These are phyloP conservation scores for Microbotryomycetes sp. DNA, from an alignment of 1,284 basidiomycete genomes.

Conservation along the genomic window DNA sequence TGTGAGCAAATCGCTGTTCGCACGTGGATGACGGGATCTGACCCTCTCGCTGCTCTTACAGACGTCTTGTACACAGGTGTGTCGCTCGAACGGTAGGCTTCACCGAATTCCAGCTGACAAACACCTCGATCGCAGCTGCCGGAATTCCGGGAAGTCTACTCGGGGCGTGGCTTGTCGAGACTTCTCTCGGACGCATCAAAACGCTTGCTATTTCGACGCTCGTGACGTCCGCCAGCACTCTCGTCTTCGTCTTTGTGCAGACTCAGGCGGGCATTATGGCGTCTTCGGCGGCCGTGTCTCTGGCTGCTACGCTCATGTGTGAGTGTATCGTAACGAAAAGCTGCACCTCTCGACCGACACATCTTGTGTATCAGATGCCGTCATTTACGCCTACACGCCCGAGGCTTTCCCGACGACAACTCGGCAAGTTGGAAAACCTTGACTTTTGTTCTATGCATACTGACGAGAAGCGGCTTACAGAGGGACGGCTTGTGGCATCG, in stretches of 20 bases:
- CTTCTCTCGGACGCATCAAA: slow-evolving; percentile 61
- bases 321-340: no score
- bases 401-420: slow-evolving; percentile 19
- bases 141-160: slow-evolving; percentile 49
- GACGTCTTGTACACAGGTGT: slow-evolving; percentile 23
- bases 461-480: slow-evolving; percentile 48
- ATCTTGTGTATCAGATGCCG: slow-evolving; percentile 22
- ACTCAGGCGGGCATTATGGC: slow-evolving; percentile 59
- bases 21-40: slow-evolving; percentile 62
- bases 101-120: neutral
- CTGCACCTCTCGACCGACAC: neutral
- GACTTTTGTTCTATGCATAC: slow-evolving; percentile 1
- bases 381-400: slow-evolving; percentile 35
- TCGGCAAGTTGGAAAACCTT: slow-evolving; percentile 1
- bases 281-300: slow-evolving; percentile 70
- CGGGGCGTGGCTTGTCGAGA: slow-evolving; percentile 82
- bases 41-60: neutral
- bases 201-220: slow-evolving; percentile 75
- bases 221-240: slow-evolving; percentile 69
- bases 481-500: slow-evolving; percentile 85
- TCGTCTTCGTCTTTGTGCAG: slow-evolving; percentile 60
- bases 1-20: slow-evolving; percentile 70
- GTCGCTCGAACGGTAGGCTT: neutral
- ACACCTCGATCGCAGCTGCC: no score
- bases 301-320: slow-evolving; percentile 85